These are phyloP conservation scores for Pythium rhizo-oryzae DNA, from an alignment of 352 stramenopile species.

Conservation along the genomic window DNA sequence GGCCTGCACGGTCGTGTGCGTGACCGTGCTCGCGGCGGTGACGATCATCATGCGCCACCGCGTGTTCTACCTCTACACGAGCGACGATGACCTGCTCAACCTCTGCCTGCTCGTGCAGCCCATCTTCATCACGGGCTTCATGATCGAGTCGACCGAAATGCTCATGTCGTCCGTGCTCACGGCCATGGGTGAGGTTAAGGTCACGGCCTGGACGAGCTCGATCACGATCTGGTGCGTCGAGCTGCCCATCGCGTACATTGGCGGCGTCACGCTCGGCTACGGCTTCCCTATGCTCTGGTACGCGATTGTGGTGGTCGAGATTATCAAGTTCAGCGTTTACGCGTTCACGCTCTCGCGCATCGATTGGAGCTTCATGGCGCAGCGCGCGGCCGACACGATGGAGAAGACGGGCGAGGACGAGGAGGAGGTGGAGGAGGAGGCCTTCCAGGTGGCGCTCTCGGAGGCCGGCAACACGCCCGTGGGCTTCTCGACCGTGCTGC, in stretches of 20 bases:
- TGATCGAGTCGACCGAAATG: constrained; percentile 59
- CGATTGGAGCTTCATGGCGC: constrained; percentile 52
- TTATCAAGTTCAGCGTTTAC: constrained; percentile 47
- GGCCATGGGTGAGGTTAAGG: constrained; percentile 57
- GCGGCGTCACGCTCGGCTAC: constrained; percentile 41
- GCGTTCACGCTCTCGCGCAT: constrained; percentile 37
- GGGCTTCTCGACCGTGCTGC: constrained; percentile 42
- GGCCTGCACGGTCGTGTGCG: constrained; percentile 51
- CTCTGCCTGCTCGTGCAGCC: constrained; percentile 50
- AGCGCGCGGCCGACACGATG: constrained; percentile 42
- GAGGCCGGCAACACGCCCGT: constrained; percentile 60
- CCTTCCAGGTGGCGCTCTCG: constrained; percentile 37
- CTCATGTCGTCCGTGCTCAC: constrained; percentile 47
- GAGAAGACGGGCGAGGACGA: constrained; percentile 40
- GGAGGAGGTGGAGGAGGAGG: constrained; percentile 33
- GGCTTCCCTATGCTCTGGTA: constrained; percentile 55
- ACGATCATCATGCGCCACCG: constrained; percentile 37
- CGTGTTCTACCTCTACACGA: constrained; percentile 56
- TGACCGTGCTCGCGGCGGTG: constrained; percentile 44
- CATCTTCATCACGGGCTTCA: constrained; percentile 51
- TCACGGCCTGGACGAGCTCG: constrained; percentile 47
- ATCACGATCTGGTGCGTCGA: constrained; percentile 54
- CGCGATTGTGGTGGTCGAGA: constrained; percentile 48
- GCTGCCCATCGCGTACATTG: constrained; percentile 52
- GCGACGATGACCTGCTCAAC: constrained; percentile 47